A percentile compares a stretch with the other conserved stretches of the same genome.
These are phyloP conservation scores for Rauvolfia tetraphylla DNA, from an alignment of 257 asterid species.

Conservation along the genomic window DNA sequence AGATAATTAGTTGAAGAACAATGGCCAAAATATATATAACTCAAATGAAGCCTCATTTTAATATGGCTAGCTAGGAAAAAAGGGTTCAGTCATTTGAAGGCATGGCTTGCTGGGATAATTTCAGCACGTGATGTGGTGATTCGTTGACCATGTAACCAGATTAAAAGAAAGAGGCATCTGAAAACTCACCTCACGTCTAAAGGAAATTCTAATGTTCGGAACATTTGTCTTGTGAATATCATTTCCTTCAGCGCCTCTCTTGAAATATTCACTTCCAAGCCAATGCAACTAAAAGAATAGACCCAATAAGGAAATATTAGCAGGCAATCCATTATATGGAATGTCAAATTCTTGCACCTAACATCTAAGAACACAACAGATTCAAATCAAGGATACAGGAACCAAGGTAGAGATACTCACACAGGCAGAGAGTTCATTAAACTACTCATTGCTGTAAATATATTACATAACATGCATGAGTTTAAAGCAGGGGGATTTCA, in stretches of 20 bases:
- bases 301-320: neutral
- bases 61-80: no score
- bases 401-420: neutral
- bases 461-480: neutral
- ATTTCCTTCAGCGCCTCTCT: constrained; percentile 73
- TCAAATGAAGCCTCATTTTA: no score
- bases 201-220: constrained; percentile 72
- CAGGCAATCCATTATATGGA: neutral
- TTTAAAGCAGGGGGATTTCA: neutral
- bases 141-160: neutral
- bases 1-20: neutral
- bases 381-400: neutral
- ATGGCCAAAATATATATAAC: no score
- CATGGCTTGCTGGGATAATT: neutral
- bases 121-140: neutral
- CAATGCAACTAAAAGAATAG: constrained; percentile 56
- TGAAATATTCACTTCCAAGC: constrained; percentile 71
- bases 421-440: neutral
- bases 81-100: neutral
- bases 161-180: constrained; percentile 2
- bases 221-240: constrained; percentile 89
- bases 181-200: constrained; percentile 75
- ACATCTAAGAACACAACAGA: neutral
- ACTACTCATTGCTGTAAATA: neutral
- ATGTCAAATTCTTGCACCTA: neutral